Conservation (phyloP, 2,329 filamentous ascomycete species). For the Lachnellula occidentalis region DNA sequence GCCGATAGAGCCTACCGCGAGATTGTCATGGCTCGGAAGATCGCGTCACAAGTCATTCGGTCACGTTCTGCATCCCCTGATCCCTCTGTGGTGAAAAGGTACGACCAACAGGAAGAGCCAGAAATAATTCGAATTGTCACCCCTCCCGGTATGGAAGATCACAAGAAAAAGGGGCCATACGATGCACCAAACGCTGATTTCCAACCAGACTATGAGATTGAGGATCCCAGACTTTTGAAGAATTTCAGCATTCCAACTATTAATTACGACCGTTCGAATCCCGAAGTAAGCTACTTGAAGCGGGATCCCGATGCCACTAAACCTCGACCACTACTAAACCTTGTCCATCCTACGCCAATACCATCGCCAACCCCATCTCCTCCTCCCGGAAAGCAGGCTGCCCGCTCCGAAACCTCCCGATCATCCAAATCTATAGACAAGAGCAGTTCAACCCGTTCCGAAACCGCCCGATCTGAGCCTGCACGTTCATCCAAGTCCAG, state of each 20-base stretch:
- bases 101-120: constrained; percentile 33
- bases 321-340: constrained; percentile 49
- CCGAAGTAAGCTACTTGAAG: constrained; percentile 17
- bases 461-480: constrained; percentile 12
- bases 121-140: constrained; percentile 45
- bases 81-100: constrained; percentile 51
- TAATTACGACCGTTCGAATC: constrained; percentile 36
- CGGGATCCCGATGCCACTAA: constrained; percentile 23
- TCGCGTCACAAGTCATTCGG: constrained; percentile 46
- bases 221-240: constrained; percentile 43
- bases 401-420: constrained; percentile 10
- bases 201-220: constrained; percentile 52
- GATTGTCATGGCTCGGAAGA: constrained; percentile 46
- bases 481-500: constrained; percentile 30
- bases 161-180: constrained; percentile 44
- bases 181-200: constrained; percentile 60
- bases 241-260: constrained; percentile 29
- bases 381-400: constrained; percentile 37
- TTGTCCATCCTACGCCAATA: constrained; percentile 55
- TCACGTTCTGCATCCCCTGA: constrained; percentile 48
- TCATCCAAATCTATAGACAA: constrained; percentile 10
- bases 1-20: constrained; percentile 55
- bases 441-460: constrained; percentile 18
- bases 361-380: constrained; percentile 51
- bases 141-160: constrained; percentile 46